A percentile compares a stretch with the other conserved stretches of the same genome.
These are phyloP conservation scores for Arthroderma sp. DNA, from an alignment of 2,329 filamentous ascomycete genomes.

Conservation along the genomic window DNA sequence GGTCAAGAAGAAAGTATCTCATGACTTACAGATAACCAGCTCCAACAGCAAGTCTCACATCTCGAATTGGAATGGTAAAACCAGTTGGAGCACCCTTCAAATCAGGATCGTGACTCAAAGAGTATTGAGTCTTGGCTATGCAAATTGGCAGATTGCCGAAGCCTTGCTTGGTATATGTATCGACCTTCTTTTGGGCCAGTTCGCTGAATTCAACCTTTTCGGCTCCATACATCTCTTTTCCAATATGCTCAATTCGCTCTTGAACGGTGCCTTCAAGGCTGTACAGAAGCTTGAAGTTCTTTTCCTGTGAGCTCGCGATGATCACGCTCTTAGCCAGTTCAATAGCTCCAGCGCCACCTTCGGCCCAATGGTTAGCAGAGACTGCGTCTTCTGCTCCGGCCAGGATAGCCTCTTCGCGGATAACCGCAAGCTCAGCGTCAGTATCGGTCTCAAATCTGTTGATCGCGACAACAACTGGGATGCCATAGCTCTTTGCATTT, in stretches of 20 bases:
- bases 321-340: constrained; percentile 82
- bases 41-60: constrained; percentile 86
- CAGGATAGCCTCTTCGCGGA: constrained; percentile 79
- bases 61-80: constrained; percentile 87
- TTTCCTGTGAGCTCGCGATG: constrained; percentile 66
- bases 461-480: constrained; percentile 92
- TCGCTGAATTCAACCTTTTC: constrained; percentile 83
- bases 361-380: constrained; percentile 89
- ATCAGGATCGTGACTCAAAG: constrained; percentile 78
- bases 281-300: constrained; percentile 82
- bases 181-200: constrained; percentile 88
- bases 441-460: constrained; percentile 95
- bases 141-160: constrained; percentile 90
- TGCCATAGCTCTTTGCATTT: constrained; percentile 78
- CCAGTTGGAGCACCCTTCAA: constrained; percentile 91
- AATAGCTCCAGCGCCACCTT: constrained; percentile 80
- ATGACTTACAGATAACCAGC: constrained; percentile 70
- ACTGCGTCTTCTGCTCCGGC: constrained; percentile 92
- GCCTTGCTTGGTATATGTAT: constrained; percentile 84
- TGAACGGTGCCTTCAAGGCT: constrained; percentile 64
- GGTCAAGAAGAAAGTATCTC: background rate
- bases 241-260: constrained; percentile 81
- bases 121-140: constrained; percentile 97
- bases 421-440: constrained; percentile 74
- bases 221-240: constrained; percentile 88